Evolutionary conservation across 352 stramenopile genomes (phyloP).

Genomic region (Phytophthora citrophthora): DNA sequence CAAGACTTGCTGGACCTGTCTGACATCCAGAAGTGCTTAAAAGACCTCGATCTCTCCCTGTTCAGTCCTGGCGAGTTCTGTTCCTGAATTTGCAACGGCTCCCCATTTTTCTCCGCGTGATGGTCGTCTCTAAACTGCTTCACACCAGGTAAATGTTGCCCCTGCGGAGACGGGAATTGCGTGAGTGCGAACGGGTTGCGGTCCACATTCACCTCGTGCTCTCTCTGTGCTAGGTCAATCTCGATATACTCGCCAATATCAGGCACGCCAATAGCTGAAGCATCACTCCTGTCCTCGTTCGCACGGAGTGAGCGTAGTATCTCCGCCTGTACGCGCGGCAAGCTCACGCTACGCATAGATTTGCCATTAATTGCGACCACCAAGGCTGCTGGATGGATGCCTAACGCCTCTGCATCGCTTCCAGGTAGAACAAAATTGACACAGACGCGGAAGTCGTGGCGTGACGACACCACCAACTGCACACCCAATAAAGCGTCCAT

Average conservation of each 20-base stretch:
- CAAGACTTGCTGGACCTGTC: conserved; percentile 85
- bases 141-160: conserved; percentile 65
- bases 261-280: conserved; percentile 34
- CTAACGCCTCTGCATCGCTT: conserved; percentile 53
- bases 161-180: conserved; percentile 73
- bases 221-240: conserved; percentile 69
- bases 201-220: conserved; percentile 73
- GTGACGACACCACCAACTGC: conserved; percentile 61
- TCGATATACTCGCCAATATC: conserved; percentile 37
- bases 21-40: conserved; percentile 93
- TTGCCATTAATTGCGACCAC: conserved; percentile 64
- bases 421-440: conserved; percentile 71
- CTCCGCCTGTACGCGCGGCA: conserved; percentile 54
- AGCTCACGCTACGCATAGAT: conserved; percentile 54
- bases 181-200: conserved; percentile 74
- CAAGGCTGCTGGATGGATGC: conserved; percentile 58
- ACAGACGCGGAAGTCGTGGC: conserved; percentile 65
- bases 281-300: conserved; percentile 18
- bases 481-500: conserved; percentile 61
- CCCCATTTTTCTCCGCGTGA: conserved; percentile 20
- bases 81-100: conserved; percentile 32
- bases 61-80: conserved; percentile 34
- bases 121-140: conserved; percentile 55
- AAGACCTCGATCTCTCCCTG: conserved; percentile 62
- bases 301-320: conserved; percentile 43